phyloP scores from a whole-genome alignment of 768 basidiomycete genomes.

The Pleurotus citrinopileatus region DNA sequence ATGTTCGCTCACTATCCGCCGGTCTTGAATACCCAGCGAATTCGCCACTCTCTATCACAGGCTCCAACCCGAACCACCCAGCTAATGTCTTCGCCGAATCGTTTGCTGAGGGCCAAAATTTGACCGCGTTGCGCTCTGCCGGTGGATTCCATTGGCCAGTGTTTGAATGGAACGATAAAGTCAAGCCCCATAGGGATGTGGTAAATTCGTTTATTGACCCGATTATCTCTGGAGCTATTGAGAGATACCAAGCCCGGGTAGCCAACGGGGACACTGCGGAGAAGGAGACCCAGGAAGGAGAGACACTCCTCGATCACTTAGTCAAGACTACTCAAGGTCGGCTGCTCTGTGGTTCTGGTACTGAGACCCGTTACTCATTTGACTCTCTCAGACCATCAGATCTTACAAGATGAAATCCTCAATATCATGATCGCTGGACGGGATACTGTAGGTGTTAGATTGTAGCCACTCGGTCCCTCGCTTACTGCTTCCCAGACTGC shows the following conservation, averaged over 20 bases:
- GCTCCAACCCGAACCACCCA: conserved; percentile 26
- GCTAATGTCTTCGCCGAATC: conserved; percentile 45
- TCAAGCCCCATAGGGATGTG: conserved; percentile 37
- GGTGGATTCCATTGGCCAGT: conserved; percentile 45
- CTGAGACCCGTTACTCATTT: conserved; percentile 2
- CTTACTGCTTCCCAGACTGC: conserved; percentile 34
- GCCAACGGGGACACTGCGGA: conserved; percentile 8
- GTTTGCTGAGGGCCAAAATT: conserved; percentile 42
- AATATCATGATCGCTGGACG: conserved; percentile 58
- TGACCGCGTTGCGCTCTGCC: conserved; percentile 32
- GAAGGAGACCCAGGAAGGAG: conserved; percentile 31
- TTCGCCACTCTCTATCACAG: conserved; percentile 22
- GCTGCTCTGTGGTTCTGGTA: conserved; percentile 3
- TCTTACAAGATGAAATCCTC: conserved; percentile 47
- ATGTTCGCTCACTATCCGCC: conserved; percentile 46
- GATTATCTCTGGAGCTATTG: conserved; percentile 43
- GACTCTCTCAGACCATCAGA: conserved; percentile 24
- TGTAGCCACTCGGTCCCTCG: not conserved
- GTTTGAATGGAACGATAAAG: conserved; percentile 46
- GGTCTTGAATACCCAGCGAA: conserved; percentile 48
- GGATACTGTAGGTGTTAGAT: conserved; percentile 43
- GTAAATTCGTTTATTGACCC: conserved; percentile 50
- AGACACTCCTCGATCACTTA: conserved; percentile 46
- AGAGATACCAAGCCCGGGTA: conserved; percentile 26
- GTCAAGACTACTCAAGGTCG: conserved; percentile 50